Percentiles rank a stretch among this genome's conserved stretches.
Conservation (phyloP, 352 stramenopile genomes). For the Phytophthora sp. region DNA sequence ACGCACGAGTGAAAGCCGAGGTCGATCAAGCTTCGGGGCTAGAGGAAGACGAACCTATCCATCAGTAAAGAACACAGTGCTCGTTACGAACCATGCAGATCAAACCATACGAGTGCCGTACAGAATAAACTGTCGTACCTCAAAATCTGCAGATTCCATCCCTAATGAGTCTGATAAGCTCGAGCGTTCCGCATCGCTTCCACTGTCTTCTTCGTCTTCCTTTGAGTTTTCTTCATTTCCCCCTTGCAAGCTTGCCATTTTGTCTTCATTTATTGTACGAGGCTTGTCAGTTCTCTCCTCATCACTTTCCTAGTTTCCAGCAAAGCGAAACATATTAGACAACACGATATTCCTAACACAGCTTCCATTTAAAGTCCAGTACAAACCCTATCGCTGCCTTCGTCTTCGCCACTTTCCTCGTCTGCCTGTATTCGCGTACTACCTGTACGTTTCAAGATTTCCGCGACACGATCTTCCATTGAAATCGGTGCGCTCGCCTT, state of each 20-base stretch:
- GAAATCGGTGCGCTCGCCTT: constrained; percentile 41
- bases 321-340: not conserved
- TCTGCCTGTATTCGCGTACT: constrained; percentile 47
- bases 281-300: constrained; percentile 8
- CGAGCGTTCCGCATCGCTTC: constrained; percentile 33
- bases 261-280: not conserved
- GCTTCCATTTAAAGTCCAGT: not conserved
- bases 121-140: constrained; percentile 46
- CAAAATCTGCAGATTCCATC: constrained; percentile 81
- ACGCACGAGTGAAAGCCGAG: constrained; percentile 58
- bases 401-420: constrained; percentile 34
- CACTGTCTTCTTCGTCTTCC: constrained; percentile 11
- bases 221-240: not conserved
- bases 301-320: constrained; percentile 13
- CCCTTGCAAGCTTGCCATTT: not conserved
- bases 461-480: constrained; percentile 74
- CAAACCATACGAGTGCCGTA: too few species aligned
- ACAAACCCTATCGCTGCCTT: constrained; percentile 27
- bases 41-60: constrained; percentile 55
- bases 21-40: constrained; percentile 51
- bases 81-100: not conserved
- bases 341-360: not conserved
- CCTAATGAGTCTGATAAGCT: constrained; percentile 76
- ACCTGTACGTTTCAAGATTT: constrained; percentile 82
- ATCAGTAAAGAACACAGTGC: not conserved